Conservation (phyloP, 306 rosid genomes). For the Rosa chinensis region DNA sequence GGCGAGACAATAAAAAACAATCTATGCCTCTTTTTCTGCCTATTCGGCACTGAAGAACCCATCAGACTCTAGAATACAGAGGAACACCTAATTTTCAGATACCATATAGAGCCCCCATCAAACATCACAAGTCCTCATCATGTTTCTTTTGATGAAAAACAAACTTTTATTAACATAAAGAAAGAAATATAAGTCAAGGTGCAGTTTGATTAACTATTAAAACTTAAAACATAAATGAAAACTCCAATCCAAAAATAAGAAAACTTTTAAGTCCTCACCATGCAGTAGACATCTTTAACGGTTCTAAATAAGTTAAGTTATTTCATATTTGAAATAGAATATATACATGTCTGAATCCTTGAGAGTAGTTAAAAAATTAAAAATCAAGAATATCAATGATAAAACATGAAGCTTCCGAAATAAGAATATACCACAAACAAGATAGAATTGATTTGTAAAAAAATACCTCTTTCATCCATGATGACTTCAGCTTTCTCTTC, state of each 20-base stretch:
- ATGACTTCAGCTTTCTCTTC: constrained; percentile 90
- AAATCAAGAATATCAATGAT: neutral
- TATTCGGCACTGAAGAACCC: too few relatives aligned
- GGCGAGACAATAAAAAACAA: neutral
- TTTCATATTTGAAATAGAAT: neutral
- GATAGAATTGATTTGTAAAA: neutral
- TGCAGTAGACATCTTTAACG: neutral
- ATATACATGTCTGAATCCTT: constrained; percentile 5
- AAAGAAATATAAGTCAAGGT: neutral
- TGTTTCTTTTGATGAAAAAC: neutral
- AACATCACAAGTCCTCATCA: neutral
- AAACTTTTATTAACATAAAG: neutral
- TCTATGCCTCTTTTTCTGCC: neutral
- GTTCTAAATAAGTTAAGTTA: neutral
- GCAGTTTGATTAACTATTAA: neutral
- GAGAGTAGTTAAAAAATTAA: neutral
- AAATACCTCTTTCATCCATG: constrained; percentile 87
- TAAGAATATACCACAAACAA: neutral
- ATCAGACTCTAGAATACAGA: too few relatives aligned
- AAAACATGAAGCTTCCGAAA: constrained; percentile 1
- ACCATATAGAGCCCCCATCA: neutral
- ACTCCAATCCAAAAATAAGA: neutral
- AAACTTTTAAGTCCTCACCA: neutral
- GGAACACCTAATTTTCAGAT: neutral
- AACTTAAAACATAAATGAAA: neutral